Conservation (phyloP, 805 yeast species). For the Candida montana region DNA sequence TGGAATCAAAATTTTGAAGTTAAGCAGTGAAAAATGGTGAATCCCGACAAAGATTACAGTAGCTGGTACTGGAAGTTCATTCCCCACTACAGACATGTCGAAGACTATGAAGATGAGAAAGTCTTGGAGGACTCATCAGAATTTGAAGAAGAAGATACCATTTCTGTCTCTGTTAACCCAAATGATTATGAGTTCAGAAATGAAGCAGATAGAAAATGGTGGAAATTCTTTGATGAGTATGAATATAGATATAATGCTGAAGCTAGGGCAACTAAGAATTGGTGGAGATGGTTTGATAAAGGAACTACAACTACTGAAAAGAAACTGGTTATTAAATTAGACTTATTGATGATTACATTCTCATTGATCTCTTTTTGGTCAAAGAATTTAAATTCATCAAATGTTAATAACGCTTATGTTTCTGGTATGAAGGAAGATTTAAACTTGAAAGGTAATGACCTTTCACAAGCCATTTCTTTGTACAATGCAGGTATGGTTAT, state of each 20-base stretch:
- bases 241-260: slow-evolving; percentile 46
- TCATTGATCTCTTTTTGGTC: slow-evolving; percentile 63
- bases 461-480: slow-evolving; percentile 52
- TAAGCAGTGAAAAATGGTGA: too few species aligned
- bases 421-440: slow-evolving; percentile 43
- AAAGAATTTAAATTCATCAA: slow-evolving; percentile 36
- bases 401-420: slow-evolving; percentile 39
- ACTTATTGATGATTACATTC: slow-evolving; percentile 44
- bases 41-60: background rate
- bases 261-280: slow-evolving; percentile 31
- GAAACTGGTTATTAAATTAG: slow-evolving; percentile 42
- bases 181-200: slow-evolving; percentile 29
- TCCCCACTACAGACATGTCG: slow-evolving; percentile 6
- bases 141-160: too few species aligned
- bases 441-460: slow-evolving; percentile 48
- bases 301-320: slow-evolving; percentile 41
- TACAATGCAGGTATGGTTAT: slow-evolving; percentile 55
- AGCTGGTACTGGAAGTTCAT: slow-evolving; percentile 6
- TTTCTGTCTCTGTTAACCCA: too few species aligned
- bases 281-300: slow-evolving; percentile 54
- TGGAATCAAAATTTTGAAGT: too few species aligned
- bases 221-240: slow-evolving; percentile 47
- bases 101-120: slow-evolving; percentile 1
- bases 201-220: slow-evolving; percentile 38
- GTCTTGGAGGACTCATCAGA: background rate